These are phyloP conservation scores for Auricularia cornea DNA, from an alignment of 768 basidiomycete species.

Conservation along the genomic window DNA sequence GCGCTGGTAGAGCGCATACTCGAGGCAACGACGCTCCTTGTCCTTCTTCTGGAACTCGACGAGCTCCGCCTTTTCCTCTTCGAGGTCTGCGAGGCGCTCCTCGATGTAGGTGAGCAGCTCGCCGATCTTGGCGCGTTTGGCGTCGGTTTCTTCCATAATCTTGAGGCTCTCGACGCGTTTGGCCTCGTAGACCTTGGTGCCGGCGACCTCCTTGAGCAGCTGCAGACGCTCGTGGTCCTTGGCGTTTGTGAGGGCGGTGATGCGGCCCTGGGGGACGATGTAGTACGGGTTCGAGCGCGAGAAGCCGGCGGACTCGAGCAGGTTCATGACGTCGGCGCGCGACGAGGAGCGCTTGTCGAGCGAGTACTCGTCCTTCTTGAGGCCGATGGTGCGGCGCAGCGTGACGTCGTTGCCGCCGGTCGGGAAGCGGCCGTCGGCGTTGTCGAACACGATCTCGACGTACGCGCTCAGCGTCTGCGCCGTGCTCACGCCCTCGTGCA, in stretches of 20 bases:
- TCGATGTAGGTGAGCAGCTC: slow-evolving; percentile 90
- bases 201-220: slow-evolving; percentile 95
- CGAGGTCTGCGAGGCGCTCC: slow-evolving; percentile 79
- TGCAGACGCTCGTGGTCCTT: slow-evolving; percentile 91
- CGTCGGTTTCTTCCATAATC: slow-evolving; percentile 95
- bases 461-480: slow-evolving; percentile 88
- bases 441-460: slow-evolving; percentile 89
- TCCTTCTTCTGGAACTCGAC: slow-evolving; percentile 97
- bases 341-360: slow-evolving; percentile 91
- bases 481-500: slow-evolving; percentile 88
- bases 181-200: slow-evolving; percentile 97
- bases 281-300: slow-evolving; percentile 98
- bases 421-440: slow-evolving; percentile 87
- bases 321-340: slow-evolving; percentile 96
- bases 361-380: slow-evolving; percentile 98
- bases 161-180: slow-evolving; percentile 85
- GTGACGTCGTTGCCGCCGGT: slow-evolving; percentile 83
- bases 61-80: slow-evolving; percentile 96
- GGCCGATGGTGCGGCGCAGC: slow-evolving; percentile 86
- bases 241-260: slow-evolving; percentile 92
- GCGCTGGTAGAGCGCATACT: slow-evolving; percentile 88
- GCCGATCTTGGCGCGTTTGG: slow-evolving; percentile 84
- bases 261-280: slow-evolving; percentile 98
- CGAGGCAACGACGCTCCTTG: slow-evolving; percentile 86
- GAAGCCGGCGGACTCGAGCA: slow-evolving; percentile 95